A percentile compares a stretch with the other conserved stretches of the same genome.
Evolutionary conservation across 2,329 filamentous ascomycete genomes (phyloP).

Genomic region (Curvularia lunata): DNA sequence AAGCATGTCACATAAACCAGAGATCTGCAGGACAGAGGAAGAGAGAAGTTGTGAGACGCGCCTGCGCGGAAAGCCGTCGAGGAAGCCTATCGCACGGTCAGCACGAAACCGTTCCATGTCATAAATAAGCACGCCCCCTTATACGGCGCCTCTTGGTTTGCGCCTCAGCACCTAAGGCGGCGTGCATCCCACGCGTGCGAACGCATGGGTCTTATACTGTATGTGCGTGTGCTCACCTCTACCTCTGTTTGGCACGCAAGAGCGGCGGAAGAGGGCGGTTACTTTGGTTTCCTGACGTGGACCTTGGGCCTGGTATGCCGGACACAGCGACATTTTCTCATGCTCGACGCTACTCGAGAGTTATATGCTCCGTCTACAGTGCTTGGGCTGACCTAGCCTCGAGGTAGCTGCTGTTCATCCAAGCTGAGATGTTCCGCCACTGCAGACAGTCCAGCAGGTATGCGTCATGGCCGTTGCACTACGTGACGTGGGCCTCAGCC

Average conservation of each 20-base stretch:
- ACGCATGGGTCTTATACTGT: conserved; percentile 10
- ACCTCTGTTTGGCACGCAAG: background rate
- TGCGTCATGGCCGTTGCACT: conserved; percentile 29
- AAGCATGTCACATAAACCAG: conserved; percentile 39
- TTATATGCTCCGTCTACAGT: conserved; percentile 14
- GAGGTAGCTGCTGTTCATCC: conserved; percentile 33
- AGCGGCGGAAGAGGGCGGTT: background rate
- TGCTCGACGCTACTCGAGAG: background rate
- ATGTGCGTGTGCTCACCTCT: conserved; percentile 31
- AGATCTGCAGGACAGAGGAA: conserved; percentile 37
- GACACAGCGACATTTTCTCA: background rate
- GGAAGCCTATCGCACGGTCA: conserved; percentile 38
- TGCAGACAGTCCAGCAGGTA: conserved; percentile 30
- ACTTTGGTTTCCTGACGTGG: background rate
- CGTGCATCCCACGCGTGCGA: conserved; percentile 12
- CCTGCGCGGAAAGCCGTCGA: conserved; percentile 35
- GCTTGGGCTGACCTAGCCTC: conserved; percentile 35
- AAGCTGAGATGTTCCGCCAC: conserved; percentile 43
- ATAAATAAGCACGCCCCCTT: conserved; percentile 23
- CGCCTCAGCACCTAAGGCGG: conserved; percentile 16
- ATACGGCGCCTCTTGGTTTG: conserved; percentile 11
- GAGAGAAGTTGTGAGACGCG: conserved; percentile 37
- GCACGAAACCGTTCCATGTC: conserved; percentile 24
- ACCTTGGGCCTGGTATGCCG: background rate
- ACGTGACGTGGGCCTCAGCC: conserved; percentile 27